Evolutionary conservation across 768 basidiomycete genomes (phyloP), one percentile per base, ranked within the genome.

Genomic region (Gyrodon lividus): DNA sequence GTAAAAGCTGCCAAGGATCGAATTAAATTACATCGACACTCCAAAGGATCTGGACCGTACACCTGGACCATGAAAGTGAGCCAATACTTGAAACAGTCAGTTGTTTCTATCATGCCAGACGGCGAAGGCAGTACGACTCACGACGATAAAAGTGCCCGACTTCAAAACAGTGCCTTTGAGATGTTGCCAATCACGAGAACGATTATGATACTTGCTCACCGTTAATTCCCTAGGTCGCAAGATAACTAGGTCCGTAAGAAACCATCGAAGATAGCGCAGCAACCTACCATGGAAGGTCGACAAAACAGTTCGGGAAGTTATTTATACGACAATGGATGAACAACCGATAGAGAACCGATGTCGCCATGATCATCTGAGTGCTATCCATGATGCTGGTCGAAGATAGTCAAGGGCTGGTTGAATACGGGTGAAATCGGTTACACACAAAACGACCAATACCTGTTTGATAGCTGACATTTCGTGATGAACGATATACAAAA

Each of bases 61-160:
- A 56, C 33, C 33, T 66, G 59, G 9, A 65, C 64, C 17, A 53
- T 31, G 34, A 66, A 66, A 2, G 57, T 52, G 37, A 59, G 33
- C 10, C 38, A 47, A 33, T 46, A 54, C 63, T 65, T 42, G 30
- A 24, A 14, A 20, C 28, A 19, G 24, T 47, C 33, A 56, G 46
- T 3, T 26, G 16, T 3, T 20, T 60, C 37, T 34, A 26, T 33
- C 26, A 14, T 12, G 19, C 5, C 34, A 34, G 19, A 34, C 2
- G n/a, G 12, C 16, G 10, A 41, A 20, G 13, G 7, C 3, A 9
- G 13, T 19, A 17, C 16, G 7, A 48, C 62, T 55, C 22, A 63
- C 58, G 12, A 42, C 3, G 12, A 22, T 16, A 4, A 43, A 3
- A 8, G 44, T 14, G 16, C 16, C 16, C 6, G 52, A 5, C 62